Conservation (phyloP, 2,329 filamentous ascomycete genomes). For the Pseudogymnoascus sp. region DNA sequence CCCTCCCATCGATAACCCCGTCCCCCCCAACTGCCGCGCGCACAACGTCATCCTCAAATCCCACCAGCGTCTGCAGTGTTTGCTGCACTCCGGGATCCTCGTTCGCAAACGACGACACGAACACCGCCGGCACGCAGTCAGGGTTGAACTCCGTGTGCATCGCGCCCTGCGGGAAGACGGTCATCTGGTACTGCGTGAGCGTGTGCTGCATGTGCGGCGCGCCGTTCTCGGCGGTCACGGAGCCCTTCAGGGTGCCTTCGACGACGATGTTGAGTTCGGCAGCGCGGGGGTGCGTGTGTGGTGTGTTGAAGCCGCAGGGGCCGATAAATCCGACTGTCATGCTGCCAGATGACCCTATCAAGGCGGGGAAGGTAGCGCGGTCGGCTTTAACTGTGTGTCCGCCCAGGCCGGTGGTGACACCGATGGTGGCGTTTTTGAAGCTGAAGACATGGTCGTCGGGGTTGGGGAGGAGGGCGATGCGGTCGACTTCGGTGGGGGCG, state of each 20-base stretch:
- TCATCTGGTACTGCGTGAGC: constrained; percentile 13
- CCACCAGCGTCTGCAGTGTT: constrained; percentile 31
- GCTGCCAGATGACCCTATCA: constrained; percentile 28
- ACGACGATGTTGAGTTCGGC: constrained; percentile 17
- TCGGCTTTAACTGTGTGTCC: constrained; percentile 30
- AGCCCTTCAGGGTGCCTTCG: constrained; percentile 12
- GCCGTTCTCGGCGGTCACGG: constrained; percentile 16
- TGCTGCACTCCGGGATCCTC: constrained; percentile 31
- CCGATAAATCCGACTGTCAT: constrained; percentile 32
- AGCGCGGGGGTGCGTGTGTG: constrained; percentile 28
- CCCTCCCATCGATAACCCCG: constrained; percentile 23
- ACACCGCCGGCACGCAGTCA: constrained; percentile 17
- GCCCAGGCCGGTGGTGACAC: constrained; percentile 13
- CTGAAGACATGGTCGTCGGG: not conserved
- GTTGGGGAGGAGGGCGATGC: not conserved
- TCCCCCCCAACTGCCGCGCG: constrained; percentile 23
- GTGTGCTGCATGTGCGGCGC: constrained; percentile 12
- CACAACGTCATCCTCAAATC: constrained; percentile 28
- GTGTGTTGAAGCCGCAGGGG: constrained; percentile 25
- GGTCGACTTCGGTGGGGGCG: not conserved
- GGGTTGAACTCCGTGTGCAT: constrained; percentile 18
- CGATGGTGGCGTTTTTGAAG: not conserved
- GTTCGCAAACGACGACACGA: constrained; percentile 14
- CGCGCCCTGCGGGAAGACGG: constrained; percentile 25
- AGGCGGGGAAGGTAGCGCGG: constrained; percentile 30